phyloP scores from a whole-genome alignment of 257 asterid species.

The Solanum piurae region DNA sequence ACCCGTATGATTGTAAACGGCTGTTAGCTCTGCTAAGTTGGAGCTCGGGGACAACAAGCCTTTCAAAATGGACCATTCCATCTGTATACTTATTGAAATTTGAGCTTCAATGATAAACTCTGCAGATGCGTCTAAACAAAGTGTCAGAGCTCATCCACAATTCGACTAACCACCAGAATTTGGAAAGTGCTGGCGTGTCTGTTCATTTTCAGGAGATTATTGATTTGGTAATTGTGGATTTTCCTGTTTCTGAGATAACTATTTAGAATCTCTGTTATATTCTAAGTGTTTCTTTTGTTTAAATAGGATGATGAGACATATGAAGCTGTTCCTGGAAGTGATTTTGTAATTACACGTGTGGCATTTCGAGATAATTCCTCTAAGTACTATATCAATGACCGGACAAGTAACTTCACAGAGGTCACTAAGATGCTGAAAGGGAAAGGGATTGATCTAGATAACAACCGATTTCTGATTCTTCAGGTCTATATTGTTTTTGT shows the following conservation, averaged over 20 bases:
- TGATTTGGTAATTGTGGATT: constrained; percentile 45
- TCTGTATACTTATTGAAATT: neutral
- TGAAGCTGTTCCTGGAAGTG: constrained; percentile 82
- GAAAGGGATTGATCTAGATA: constrained; percentile 95
- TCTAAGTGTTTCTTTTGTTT: neutral
- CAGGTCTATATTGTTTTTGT: constrained; percentile 41
- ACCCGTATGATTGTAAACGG: neutral
- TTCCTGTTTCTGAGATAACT: neutral
- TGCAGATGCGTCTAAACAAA: constrained; percentile 95
- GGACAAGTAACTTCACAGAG: constrained; percentile 82
- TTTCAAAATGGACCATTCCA: neutral
- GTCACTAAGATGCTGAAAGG: constrained; percentile 88
- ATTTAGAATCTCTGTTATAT: neutral
- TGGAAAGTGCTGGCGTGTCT: constrained; percentile 94
- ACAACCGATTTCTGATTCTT: constrained; percentile 89
- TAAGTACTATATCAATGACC: constrained; percentile 67
- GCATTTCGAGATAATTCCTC: constrained; percentile 93
- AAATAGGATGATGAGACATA: constrained; percentile 69
- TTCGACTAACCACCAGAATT: constrained; percentile 89
- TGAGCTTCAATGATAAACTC: neutral
- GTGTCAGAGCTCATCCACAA: constrained; percentile 98
- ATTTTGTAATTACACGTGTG: constrained; percentile 67
- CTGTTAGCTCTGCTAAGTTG: neutral
- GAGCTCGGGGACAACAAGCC: neutral
- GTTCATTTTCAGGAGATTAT: constrained; percentile 93